Evolutionary conservation across 352 stramenopile species (phyloP), one percentile per base, ranked within the genome.

Genomic region (Globisporangium camurandrum): DNA sequence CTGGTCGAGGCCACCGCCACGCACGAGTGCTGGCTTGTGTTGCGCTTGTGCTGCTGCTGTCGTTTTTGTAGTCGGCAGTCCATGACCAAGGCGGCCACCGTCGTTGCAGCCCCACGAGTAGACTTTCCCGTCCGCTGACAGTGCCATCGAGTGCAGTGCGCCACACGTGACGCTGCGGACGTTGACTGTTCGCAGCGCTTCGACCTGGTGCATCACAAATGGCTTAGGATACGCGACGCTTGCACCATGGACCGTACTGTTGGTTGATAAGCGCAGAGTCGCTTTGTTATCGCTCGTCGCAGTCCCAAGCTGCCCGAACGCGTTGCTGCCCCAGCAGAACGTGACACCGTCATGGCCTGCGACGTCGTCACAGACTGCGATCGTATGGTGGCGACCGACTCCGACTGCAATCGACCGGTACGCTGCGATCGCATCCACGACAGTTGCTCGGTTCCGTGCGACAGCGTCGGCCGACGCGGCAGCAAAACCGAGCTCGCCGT

Each of bases 41-140:
- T 56, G 31, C 30, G 14, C 14, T 24, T 36, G 39, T 2, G 46
- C 47, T 12, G 39, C 53, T n/a, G n/a, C n/a, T n/a, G n/a, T n/a
- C n/a, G n/a, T n/a, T n/a, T n/a, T n/a, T 33, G 46, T 45, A 49
- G 51, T 37, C 30, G 26, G 19, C 36, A 46, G 27, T 12, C 66
- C 64, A 2, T 64, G 65, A 1, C 70, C 72, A n/a, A 89, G 70
- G 24, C 75, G 58, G 3, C 77, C 75, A 23, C 80, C 92, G 56
- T 99, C 95, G 42, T 76, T 91, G 62, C 82, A 96, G 11, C 96
- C 96, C 91, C 94, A 99, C 1, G 89, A 86, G 57, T 87, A 98
- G 1, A 98, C 75, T 11, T 78, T 63, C 2, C 95, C 95, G 26
- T 95, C 71, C 0, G 66, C 58, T 2, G 77, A 91, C 3, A 97